Evolutionary conservation across 306 rosid genomes (phyloP).

Genomic region (Cajanus cajan): DNA sequence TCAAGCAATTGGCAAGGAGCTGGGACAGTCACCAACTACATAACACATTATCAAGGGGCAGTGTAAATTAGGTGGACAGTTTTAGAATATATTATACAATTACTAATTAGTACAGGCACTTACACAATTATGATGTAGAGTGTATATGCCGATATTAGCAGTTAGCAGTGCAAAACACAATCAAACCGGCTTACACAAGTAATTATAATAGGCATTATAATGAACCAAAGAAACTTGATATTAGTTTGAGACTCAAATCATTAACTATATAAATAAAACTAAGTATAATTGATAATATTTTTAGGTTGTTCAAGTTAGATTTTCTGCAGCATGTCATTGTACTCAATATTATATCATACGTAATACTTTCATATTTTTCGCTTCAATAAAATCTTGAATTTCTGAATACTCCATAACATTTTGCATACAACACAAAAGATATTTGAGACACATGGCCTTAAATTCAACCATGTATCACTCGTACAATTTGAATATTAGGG

Average conservation of each 20-base stretch:
- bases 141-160: constrained; percentile 1
- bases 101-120: not conserved
- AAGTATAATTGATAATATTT: not conserved
- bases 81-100: not conserved
- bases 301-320: no score
- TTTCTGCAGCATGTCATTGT: no score
- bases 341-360: no score
- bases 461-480: no score
- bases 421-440: no score
- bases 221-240: not conserved
- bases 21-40: not conserved
- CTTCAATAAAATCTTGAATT: no score
- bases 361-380: no score
- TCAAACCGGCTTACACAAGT: constrained; percentile 48
- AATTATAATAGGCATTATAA: not conserved
- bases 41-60: not conserved
- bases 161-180: constrained; percentile 6
- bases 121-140: not conserved
- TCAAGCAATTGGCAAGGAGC: not conserved
- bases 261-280: not conserved
- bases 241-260: not conserved
- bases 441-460: no score
- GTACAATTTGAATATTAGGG: no score
- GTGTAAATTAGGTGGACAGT: not conserved
- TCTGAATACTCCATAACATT: no score